Conservation (phyloP, 1,284 basidiomycete species). For the Phlebopus sp. region DNA sequence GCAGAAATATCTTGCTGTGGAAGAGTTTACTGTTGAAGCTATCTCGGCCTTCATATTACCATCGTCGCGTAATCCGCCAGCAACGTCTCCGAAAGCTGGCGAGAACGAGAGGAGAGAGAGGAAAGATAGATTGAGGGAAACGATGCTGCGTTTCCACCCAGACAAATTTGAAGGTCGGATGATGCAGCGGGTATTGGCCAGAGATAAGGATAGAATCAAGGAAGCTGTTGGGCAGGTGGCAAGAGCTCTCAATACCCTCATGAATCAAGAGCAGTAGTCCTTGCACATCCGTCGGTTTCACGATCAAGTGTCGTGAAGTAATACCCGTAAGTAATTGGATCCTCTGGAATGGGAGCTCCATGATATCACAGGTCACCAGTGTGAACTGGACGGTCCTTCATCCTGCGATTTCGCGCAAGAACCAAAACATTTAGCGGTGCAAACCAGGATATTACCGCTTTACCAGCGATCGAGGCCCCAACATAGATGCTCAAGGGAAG, state of each 20-base stretch:
- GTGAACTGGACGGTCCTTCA: too few species aligned
- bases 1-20: conserved; percentile 30
- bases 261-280: conserved; percentile 30
- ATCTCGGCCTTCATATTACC: conserved; percentile 63
- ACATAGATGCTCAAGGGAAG: too few species aligned
- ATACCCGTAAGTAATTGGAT: too few species aligned
- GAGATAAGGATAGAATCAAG: conserved; percentile 69
- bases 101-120: conserved; percentile 38
- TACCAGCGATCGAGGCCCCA: too few species aligned
- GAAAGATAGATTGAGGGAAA: conserved; percentile 67
- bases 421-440: too few species aligned
- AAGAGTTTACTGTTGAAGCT: conserved; percentile 56
- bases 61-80: conserved; percentile 11
- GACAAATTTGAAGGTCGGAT: conserved; percentile 82
- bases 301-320: background rate
- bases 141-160: conserved; percentile 78
- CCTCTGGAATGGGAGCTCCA: too few species aligned
- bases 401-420: too few species aligned
- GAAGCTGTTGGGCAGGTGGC: conserved; percentile 76
- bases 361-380: too few species aligned
- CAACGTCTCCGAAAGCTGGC: conserved; percentile 9
- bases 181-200: conserved; percentile 51
- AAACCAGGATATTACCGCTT: too few species aligned
- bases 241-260: conserved; percentile 48
- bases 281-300: background rate